phyloP scores from a whole-genome alignment of 164 flowering plant species.

The Aristolochia fimbriata region DNA sequence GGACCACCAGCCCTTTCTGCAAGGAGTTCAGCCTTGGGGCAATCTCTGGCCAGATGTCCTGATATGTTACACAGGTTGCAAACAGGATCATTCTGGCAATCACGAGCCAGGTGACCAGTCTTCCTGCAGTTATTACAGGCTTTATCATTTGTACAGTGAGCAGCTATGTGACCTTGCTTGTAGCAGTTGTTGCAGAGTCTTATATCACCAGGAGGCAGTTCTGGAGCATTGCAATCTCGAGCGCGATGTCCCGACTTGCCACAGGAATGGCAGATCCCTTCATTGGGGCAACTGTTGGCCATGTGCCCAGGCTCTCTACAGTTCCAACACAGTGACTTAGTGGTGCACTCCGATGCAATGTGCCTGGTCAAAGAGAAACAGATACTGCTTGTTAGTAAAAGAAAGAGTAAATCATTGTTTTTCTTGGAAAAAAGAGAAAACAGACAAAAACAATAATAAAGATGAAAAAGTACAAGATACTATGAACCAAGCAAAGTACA shows the following conservation, averaged over 20 bases:
- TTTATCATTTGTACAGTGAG: conserved; percentile 37
- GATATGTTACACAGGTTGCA: background rate
- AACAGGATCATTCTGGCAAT: conserved; percentile 5
- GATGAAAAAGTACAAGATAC: no score
- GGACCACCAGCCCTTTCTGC: no score
- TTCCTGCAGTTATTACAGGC: conserved; percentile 43
- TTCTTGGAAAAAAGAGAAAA: no score
- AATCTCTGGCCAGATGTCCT: conserved; percentile 4
- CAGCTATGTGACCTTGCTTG: conserved; percentile 40
- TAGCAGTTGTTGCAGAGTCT: conserved; percentile 41
- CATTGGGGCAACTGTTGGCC: conserved; percentile 7
- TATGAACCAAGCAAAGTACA: no score
- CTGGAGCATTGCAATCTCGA: conserved; percentile 26
- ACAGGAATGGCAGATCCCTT: conserved; percentile 8
- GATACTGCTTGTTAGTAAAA: no score
- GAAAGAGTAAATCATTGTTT: no score
- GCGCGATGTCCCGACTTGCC: conserved; percentile 18
- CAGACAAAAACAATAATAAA: no score
- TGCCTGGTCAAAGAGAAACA: conserved; percentile 2
- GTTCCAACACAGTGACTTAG: conserved; percentile 24
- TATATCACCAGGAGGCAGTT: background rate
- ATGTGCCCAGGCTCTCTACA: conserved; percentile 13
- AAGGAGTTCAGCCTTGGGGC: background rate
- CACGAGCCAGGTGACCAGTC: conserved; percentile 8
- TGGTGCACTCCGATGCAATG: conserved; percentile 46